phyloP scores from a whole-genome alignment of 495 filamentous ascomycete species.

The Tuber indicum region DNA sequence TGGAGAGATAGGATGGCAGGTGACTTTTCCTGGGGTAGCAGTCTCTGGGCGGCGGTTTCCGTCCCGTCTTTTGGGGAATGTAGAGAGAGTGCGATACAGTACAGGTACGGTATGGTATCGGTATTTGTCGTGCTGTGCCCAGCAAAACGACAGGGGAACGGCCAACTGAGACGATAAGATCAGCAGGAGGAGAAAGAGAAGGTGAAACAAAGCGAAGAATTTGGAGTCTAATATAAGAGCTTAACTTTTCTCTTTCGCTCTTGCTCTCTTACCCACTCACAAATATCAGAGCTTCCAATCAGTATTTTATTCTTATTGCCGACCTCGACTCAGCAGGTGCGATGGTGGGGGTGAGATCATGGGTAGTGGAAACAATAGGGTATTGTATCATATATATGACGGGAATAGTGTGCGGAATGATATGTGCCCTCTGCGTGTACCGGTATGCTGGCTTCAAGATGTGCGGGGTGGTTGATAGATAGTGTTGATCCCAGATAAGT shows the following conservation, averaged over 20 bases:
- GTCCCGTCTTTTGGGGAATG: constrained; percentile 34
- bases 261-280: neutral
- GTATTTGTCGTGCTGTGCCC: neutral
- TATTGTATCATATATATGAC: neutral
- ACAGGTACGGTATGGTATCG: neutral
- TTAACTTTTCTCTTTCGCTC: constrained; percentile 7
- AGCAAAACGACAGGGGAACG: neutral
- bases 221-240: neutral
- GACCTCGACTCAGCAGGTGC: neutral
- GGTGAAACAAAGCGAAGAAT: neutral
- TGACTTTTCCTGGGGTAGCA: constrained; percentile 21
- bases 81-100: neutral
- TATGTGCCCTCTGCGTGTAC: neutral
- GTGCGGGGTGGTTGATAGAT: neutral
- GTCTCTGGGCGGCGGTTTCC: constrained; percentile 36
- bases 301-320: neutral
- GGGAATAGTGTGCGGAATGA: neutral
- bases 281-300: neutral
- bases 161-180: neutral
- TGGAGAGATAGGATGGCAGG: neutral
- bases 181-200: constrained; percentile 12
- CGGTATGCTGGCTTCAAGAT: neutral
- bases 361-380: neutral
- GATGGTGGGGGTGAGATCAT: neutral
- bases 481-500: neutral